Evolutionary conservation across 257 asterid species (phyloP), one percentile per base, ranked within the genome.

Genomic region (Solanum peruvianum): DNA sequence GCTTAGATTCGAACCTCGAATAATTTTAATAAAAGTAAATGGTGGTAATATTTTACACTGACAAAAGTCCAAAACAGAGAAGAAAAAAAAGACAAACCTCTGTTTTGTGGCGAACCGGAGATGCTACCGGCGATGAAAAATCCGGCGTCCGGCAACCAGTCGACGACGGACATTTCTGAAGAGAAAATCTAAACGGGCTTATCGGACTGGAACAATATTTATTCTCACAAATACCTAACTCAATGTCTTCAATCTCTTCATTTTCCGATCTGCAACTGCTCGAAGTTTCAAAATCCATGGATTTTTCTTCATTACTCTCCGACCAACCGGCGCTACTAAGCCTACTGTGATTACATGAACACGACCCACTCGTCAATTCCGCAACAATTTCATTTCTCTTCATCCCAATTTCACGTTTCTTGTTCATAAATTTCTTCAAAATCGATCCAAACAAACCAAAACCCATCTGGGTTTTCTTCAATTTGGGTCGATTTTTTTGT

Each of bases 371-470:
- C 18, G 85, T 27, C 6, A 41, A 58, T 49, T 87, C 35, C 69
- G 78, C 13, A 29, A 85, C 39, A 52, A 41, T 47, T 66, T 87
- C 58, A 18, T 10, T 35, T 3, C 4, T 69, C 37, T 69, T 29
- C 12, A 3, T 33, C 41, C 21, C 37, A 27, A 67, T 14, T 35
- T 86, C 94, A 18, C 91, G 91, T 66, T 89, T 94, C 23, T 87
- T 92, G 77, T 18, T 91, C 88, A 83, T 90, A 70, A 96, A 90
- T 23, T 92, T 91, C 52, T 89, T 93, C 56, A 96, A 85, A 37
- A 96, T 88, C 21, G 97, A 93, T 12, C 95, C 95, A 25, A 96
- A 90, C 41, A 96, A 37, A 18, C 96, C 95, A 20, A 93, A 90
- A 44, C 95, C 93, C 45, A 81, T 31, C 58, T 91, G 92, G 35